Evolutionary conservation across 495 filamentous ascomycete species (phyloP).

Genomic region (Astrothelium subdiscretum): DNA sequence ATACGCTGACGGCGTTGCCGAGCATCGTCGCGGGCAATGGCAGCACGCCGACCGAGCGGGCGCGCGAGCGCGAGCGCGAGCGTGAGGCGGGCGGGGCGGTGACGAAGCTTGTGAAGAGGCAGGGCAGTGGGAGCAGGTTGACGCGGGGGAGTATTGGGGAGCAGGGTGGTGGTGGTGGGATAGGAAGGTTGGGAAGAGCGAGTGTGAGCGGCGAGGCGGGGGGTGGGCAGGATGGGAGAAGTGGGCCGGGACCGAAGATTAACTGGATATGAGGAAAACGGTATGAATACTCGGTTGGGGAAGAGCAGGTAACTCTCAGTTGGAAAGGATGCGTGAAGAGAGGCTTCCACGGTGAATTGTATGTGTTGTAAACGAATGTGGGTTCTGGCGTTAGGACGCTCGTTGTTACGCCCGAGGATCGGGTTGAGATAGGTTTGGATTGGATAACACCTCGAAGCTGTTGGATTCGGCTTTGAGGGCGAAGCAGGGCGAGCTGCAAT

Average conservation of each 20-base stretch:
- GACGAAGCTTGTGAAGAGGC: constrained; percentile 15
- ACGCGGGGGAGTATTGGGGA: neutral
- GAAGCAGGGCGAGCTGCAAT: neutral
- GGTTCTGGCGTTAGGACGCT: neutral
- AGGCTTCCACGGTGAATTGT: no score
- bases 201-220: neutral
- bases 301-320: neutral
- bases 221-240: neutral
- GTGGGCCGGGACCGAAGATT: neutral
- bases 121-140: neutral
- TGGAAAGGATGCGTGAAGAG: neutral
- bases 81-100: constrained; percentile 22
- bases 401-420: neutral
- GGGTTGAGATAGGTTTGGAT: neutral
- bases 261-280: neutral
- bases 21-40: constrained; percentile 21
- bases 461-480: neutral
- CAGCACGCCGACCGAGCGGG: constrained; percentile 17
- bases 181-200: neutral
- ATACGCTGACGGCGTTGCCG: constrained; percentile 22
- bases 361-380: neutral
- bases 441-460: neutral
- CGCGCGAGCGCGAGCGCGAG: constrained; percentile 19
- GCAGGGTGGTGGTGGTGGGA: neutral
- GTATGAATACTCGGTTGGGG: neutral